Evolutionary conservation across 139 green algal genomes (phyloP).

Genomic region (Chlamydomonas urium): DNA sequence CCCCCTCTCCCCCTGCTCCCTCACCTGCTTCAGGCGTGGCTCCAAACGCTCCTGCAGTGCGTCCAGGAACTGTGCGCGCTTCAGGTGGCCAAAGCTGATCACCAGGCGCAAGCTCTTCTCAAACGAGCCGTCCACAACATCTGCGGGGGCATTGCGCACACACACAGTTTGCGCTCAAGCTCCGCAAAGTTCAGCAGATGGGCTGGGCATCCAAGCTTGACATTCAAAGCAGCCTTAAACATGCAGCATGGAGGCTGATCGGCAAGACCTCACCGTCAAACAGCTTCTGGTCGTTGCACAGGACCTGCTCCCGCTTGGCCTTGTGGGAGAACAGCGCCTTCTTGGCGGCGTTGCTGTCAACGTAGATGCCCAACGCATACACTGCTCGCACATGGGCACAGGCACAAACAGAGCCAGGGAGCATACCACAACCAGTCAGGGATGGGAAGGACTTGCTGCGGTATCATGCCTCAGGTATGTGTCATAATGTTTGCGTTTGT

Average conservation of each 20-base stretch:
- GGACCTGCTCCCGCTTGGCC: conserved; percentile 19
- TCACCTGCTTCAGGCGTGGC: conserved; percentile 37
- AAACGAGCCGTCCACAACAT: conserved; percentile 11
- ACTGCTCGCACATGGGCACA: too few species aligned
- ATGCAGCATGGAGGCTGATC: background rate
- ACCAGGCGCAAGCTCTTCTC: conserved; percentile 65
- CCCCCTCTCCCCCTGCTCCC: too few species aligned
- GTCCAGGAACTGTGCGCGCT: conserved; percentile 50
- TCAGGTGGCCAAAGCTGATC: conserved; percentile 53
- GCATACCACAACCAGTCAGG: too few species aligned
- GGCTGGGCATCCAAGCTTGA: background rate
- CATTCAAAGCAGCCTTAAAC: background rate
- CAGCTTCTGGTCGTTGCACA: conserved; percentile 2
- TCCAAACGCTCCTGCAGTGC: conserved; percentile 52
- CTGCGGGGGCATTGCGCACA: background rate
- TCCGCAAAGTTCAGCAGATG: background rate
- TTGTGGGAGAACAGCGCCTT: conserved; percentile 20
- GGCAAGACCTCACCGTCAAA: conserved; percentile 48
- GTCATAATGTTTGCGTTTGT: too few species aligned
- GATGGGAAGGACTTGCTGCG: too few species aligned
- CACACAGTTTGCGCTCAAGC: background rate
- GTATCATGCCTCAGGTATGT: too few species aligned
- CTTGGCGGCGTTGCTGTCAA: conserved; percentile 50
- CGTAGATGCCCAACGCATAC: conserved; percentile 67
- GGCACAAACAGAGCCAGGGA: too few species aligned